Evolutionary conservation across 805 yeast species (phyloP), one percentile per base, ranked within the genome.

Genomic region (Saturnispora besseyi): DNA sequence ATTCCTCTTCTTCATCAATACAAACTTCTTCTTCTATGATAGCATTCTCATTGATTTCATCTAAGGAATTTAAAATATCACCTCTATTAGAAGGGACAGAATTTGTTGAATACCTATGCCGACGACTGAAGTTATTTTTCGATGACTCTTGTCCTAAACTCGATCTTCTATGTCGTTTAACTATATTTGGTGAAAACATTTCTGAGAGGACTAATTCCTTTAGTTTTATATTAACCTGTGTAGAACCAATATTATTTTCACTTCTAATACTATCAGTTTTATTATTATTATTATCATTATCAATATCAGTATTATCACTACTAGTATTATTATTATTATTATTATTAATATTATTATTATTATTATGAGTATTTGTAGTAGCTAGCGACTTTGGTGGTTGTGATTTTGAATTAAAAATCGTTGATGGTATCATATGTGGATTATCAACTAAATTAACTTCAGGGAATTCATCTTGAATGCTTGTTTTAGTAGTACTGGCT

Each of bases 391-490:
- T 36, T 36, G 22, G 21, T 18, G 40, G 11, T 10, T 15, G 40
- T 36, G 40, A 8, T 9, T 10, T 31, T 10, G 40, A 44, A 13
- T 74, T 79, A 88, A 78, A 53, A 87, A 64, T 3, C 89, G 81
- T 15, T 50, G 82, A 84, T 0, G 98, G 96, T 31, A 91, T 82
- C 49, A 91, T 90, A 65, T 91, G 99, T 51, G 79, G 82, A 64
- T 91, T 91, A 60, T 91, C 98, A 63, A 88, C 90, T 32, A 91
- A 72, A 1, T 86, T 81, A n/a, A 91, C 98, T 60, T 88, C 96
- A 3, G 91, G 86, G 10, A 79, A 57, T 22, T 51, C 42, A 36
- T 36, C 40, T 9, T 36, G 26, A 18, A 36, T 7, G 5, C 8
- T 3, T 18, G 18, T 26, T 26, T 26, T 26, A 8, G 29, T 18